Percentiles rank a stretch among this genome's conserved stretches.
Conservation (phyloP, 345 rosid species). For the Leavenworthia alabamica region DNA sequence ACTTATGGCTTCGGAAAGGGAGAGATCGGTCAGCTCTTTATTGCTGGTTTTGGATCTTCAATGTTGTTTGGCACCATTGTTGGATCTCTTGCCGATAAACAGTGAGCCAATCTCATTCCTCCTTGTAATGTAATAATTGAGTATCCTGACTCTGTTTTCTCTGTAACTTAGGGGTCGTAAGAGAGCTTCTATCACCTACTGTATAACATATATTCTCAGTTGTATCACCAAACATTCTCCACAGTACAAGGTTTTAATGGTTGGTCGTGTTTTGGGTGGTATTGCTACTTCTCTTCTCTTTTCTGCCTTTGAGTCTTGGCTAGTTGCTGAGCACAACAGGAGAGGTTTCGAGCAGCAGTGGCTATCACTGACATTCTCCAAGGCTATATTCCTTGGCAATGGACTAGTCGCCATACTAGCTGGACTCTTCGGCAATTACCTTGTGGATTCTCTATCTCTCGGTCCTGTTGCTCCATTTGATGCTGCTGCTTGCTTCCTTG, state of each 20-base stretch:
- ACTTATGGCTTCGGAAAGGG: slow-evolving; percentile 64
- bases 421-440: slow-evolving; percentile 56
- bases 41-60: slow-evolving; percentile 78
- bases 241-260: slow-evolving; percentile 54
- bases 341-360: slow-evolving; percentile 68
- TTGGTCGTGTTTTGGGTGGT: slow-evolving; percentile 71
- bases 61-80: slow-evolving; percentile 78
- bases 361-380: slow-evolving; percentile 66
- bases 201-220: slow-evolving; percentile 61
- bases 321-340: slow-evolving; percentile 78
- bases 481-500: slow-evolving; percentile 68
- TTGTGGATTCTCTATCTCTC: slow-evolving; percentile 47
- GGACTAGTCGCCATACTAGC: slow-evolving; percentile 58
- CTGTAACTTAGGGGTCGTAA: slow-evolving; percentile 61
- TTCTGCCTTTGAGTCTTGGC: slow-evolving; percentile 84
- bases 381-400: slow-evolving; percentile 69
- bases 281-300: slow-evolving; percentile 70
- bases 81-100: slow-evolving; percentile 71
- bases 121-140: background rate
- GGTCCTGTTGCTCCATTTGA: slow-evolving; percentile 75
- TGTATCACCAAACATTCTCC: slow-evolving; percentile 80
- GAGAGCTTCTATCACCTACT: slow-evolving; percentile 64
- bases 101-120: slow-evolving; percentile 38
- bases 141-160: background rate
- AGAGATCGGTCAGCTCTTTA: slow-evolving; percentile 65